phyloP scores from a whole-genome alignment of 2,329 filamentous ascomycete genomes.

The Fusarium piperis region DNA sequence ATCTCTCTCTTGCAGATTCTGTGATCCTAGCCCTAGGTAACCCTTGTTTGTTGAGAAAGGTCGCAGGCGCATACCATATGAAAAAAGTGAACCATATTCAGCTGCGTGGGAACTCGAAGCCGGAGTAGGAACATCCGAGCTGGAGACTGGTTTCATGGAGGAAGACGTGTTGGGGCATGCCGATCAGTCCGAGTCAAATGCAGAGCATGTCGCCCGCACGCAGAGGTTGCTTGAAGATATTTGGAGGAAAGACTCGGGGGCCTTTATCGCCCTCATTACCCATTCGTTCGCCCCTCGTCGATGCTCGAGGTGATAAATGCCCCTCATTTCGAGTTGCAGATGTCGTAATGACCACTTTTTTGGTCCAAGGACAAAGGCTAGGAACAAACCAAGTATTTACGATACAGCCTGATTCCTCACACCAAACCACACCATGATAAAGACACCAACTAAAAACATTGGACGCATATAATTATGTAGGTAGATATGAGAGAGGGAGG shows the following conservation, averaged over 20 bases:
- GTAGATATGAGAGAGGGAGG: no score
- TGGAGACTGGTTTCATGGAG: neutral
- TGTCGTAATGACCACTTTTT: neutral
- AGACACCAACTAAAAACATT: no score
- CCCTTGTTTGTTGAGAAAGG: neutral
- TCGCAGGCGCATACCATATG: neutral
- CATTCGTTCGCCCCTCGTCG: neutral
- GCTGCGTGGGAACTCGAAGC: neutral
- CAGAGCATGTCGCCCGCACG: neutral
- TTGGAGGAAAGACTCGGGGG: neutral
- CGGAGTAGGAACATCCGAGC: neutral
- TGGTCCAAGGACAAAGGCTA: neutral
- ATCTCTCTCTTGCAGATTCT: neutral
- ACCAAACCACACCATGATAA: no score
- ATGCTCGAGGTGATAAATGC: neutral
- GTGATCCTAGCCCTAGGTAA: neutral
- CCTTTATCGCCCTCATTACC: neutral
- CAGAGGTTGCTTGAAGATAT: neutral
- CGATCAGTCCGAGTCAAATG: neutral
- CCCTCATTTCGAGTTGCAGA: neutral
- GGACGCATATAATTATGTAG: no score
- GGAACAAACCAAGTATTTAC: neutral
- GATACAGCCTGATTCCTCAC: no score
- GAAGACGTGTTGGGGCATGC: neutral
- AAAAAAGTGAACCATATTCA: neutral